Evolutionary conservation across 2,329 filamentous ascomycete species (phyloP), one percentile per base, ranked within the genome.

Genomic region (Phoma sp.): DNA sequence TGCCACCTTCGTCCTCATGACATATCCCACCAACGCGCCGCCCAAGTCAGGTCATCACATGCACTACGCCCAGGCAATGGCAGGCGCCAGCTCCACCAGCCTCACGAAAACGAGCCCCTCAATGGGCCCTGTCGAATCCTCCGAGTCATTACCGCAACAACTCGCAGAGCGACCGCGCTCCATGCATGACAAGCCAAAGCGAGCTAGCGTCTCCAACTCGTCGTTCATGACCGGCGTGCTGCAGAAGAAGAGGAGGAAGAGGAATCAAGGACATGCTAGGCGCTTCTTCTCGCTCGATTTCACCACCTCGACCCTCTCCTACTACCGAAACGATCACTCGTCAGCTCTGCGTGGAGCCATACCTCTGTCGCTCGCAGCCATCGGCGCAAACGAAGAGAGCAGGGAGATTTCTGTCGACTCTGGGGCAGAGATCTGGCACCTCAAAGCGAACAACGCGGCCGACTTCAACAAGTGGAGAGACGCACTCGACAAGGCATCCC

Each of bases 251-350:
- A 86, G 93, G 62, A 86, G 95, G 55, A 98, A 97, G 84, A 89
- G 91, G 78, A 92, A 93, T 40, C 95, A 98, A 75, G 94, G 94
- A 38, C 96, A 92, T 75, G 95, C 95, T 6, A 86, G 91, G 52
- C 86, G 95, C 33, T 99, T 95, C 81, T 99, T 99, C 77, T 97
- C 94, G 0, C 82, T 99, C 50, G 95, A 99, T 74, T 98, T 93
- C 72, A 92, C 90, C 4, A 93, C 94, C 0, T 96, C 91, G 58
- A 98, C 95, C 0, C 80, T 99, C 29, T 98, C 95, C 0, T 99
- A 99, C 78, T 99, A 97, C 73, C 91, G 96, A 72, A 95, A 94
- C 74, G 89, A 92, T 40, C 94, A 96, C 71, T 96, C 94, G 5
- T 96, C 94, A 6, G 92, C 94, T 1, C 81, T 99, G 38, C 87